These are phyloP conservation scores for Nissolia schottii DNA, from an alignment of 306 rosid species.

Conservation along the genomic window DNA sequence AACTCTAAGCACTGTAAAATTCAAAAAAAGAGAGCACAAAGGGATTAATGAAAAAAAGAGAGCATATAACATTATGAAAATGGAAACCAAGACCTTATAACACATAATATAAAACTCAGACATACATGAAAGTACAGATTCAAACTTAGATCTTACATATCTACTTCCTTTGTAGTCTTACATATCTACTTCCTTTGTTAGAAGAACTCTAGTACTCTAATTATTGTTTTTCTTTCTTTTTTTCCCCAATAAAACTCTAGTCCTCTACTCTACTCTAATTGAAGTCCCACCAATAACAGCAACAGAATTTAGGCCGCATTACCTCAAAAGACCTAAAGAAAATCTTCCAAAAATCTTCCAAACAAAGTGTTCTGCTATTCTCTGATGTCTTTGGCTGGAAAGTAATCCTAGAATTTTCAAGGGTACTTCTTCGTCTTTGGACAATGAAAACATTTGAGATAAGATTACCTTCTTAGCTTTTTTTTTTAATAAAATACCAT, in stretches of 20 bases:
- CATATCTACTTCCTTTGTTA: neutral
- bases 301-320: neutral
- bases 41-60: neutral
- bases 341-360: neutral
- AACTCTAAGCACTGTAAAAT: conserved; percentile 46
- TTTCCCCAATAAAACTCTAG: neutral
- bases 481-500: too few relatives aligned
- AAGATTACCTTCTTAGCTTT: neutral
- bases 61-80: neutral
- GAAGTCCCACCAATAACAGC: conserved; percentile 5
- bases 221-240: too few relatives aligned
- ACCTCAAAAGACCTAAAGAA: neutral
- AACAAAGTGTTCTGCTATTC: too few relatives aligned
- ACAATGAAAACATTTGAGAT: neutral
- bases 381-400: neutral
- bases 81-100: neutral
- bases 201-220: neutral
- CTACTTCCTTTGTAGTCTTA: too few relatives aligned
- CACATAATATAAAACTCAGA: neutral
- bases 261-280: neutral
- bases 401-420: neutral
- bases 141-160: neutral
- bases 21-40: neutral
- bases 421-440: neutral
- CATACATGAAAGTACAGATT: neutral